Base-by-base conservation (phyloP, 495 filamentous ascomycete species). In the Collariella sp. region DNA sequence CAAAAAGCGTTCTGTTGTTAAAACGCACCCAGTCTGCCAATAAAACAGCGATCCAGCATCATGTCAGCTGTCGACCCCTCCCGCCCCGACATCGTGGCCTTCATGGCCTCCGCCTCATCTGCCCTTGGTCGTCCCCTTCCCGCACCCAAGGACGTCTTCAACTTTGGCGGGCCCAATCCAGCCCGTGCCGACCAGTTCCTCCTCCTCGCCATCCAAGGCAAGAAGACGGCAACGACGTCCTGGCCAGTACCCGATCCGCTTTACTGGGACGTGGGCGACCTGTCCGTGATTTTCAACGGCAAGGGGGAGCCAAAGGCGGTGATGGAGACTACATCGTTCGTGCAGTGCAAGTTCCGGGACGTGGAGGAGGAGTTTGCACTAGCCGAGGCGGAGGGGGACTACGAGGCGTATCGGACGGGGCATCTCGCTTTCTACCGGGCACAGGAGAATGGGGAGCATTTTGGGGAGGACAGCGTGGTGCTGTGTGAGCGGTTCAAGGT, bases 11-110 rank as follows among this genome's bases (percentile, higher is more conserved):
- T n/a, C n/a, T n/a, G n/a, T n/a, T n/a, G n/a, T n/a, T n/a, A n/a
- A n/a, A n/a, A n/a, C n/a, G n/a, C n/a, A n/a, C n/a, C n/a, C n/a
- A n/a, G n/a, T n/a, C n/a, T n/a, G n/a, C n/a, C n/a, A n/a, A n/a
- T n/a, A n/a, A n/a, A n/a, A n/a, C n/a, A 11, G 11, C 40, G 16
- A 46, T 29, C 26, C 35, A 29, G 62, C 83, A 20, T 79, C 82
- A 26, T 76, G 49, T 58, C 83, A 15, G 75, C 79, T 2, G 76
- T 77, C 52, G 55, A 65, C 11, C 59, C 58, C n/a, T 43, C 39
- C 52, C 54, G 56, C 41, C 59, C 65, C 22, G 60, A 63, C 35
- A 52, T 70, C 31, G 52, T 56, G 33, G 61, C 61, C 23, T 67
- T 70, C 46, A 64, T 68, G 63, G 31, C 53, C 23, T 7, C 15